A percentile compares a stretch with the other conserved stretches of the same genome.
These are phyloP conservation scores for Peribolospora kevripleyi DNA, from an alignment of 768 basidiomycete genomes.

Conservation along the genomic window DNA sequence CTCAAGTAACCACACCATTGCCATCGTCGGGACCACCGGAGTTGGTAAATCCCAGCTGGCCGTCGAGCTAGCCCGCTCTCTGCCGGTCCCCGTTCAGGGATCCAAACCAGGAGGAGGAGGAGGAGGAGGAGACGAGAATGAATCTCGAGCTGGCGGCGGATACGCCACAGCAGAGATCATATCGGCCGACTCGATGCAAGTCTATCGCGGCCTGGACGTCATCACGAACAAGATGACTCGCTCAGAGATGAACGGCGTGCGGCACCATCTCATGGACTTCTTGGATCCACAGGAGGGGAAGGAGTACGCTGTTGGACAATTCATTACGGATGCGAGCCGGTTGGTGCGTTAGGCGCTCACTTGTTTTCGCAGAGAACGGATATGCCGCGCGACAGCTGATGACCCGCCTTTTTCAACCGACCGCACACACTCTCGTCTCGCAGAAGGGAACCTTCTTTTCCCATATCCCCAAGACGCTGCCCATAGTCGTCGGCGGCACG, in stretches of 20 bases:
- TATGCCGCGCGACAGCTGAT: no score
- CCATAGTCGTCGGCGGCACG: slow-evolving; percentile 84
- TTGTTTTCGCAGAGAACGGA: neutral
- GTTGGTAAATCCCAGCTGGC: slow-evolving; percentile 87
- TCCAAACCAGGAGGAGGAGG: slow-evolving; percentile 7
- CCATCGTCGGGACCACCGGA: slow-evolving; percentile 76
- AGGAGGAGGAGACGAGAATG: neutral
- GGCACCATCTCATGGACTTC: slow-evolving; percentile 73
- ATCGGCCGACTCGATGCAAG: slow-evolving; percentile 96
- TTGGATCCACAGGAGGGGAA: slow-evolving; percentile 45
- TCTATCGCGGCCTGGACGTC: slow-evolving; percentile 69
- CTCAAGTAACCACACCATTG: slow-evolving; percentile 27
- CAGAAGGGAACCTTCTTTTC: no score
- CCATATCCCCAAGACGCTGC: slow-evolving; percentile 27
- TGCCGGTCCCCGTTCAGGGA: neutral
- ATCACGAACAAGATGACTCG: slow-evolving; percentile 80
- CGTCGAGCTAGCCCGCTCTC: slow-evolving; percentile 50
- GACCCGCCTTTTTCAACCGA: no score
- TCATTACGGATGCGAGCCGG: slow-evolving; percentile 56
- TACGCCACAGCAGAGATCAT: slow-evolving; percentile 32
- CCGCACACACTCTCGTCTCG: no score
- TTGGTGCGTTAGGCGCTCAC: slow-evolving; percentile 30
- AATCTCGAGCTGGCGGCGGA: neutral
- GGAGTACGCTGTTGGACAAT: slow-evolving; percentile 65
- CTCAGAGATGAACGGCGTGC: slow-evolving; percentile 50